Percentiles rank a stretch among this genome's conserved stretches.
Conservation (phyloP, 192 early-diverging fungal species). For the Paraglomus occultum region DNA sequence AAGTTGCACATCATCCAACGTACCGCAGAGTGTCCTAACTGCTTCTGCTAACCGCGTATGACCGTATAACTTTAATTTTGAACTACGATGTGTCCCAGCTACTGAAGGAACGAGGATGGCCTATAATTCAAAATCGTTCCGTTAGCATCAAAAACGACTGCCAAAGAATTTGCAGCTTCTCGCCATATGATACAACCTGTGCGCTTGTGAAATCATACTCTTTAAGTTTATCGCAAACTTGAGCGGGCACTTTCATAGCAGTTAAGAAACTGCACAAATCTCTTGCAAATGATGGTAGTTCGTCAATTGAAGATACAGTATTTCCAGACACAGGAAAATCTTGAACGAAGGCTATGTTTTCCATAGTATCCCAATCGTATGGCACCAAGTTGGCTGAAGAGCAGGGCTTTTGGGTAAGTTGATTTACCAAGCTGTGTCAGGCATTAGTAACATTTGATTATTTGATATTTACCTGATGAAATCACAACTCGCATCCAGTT, state of each 20-base stretch:
- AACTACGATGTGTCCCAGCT: conserved; percentile 35
- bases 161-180: not conserved
- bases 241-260: conserved; percentile 46
- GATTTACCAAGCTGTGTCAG: not conserved
- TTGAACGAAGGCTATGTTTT: conserved; percentile 62
- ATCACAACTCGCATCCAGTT: conserved; percentile 51
- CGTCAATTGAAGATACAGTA: not conserved
- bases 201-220: conserved; percentile 47
- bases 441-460: conserved; percentile 37
- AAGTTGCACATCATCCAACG: conserved; percentile 19
- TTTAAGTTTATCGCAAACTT: conserved; percentile 40
- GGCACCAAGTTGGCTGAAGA: conserved; percentile 16
- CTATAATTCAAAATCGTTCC: conserved; percentile 5
- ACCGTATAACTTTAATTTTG: conserved; percentile 41
- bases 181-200: conserved; percentile 28
- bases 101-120: conserved; percentile 53
- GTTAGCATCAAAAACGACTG: not conserved
- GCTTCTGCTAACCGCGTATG: conserved; percentile 41
- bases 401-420: not conserved
- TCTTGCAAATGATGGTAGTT: conserved; percentile 39
- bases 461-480: conserved; percentile 36
- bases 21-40: conserved; percentile 29
- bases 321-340: conserved; percentile 41
- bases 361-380: conserved; percentile 52
- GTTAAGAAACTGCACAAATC: conserved; percentile 40